These are phyloP conservation scores for Aspergillus jensenii DNA, from an alignment of 2,329 filamentous ascomycete genomes.

Conservation along the genomic window DNA sequence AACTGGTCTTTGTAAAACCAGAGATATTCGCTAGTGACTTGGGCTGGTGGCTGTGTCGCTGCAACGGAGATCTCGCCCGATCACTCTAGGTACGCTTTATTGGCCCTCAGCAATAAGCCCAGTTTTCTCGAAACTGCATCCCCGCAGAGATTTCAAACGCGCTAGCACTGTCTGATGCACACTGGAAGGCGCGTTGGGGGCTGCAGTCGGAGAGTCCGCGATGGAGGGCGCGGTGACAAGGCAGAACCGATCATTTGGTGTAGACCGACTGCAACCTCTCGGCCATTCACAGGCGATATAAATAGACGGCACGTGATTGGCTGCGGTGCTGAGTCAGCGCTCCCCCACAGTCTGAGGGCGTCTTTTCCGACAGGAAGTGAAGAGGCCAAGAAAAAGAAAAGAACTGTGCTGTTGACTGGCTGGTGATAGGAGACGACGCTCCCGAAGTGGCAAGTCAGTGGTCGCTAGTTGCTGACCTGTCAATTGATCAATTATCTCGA, in stretches of 20 bases:
- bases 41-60: constrained; percentile 23
- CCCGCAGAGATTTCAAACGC: constrained; percentile 7
- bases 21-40: constrained; percentile 15
- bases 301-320: constrained; percentile 21
- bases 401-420: background rate
- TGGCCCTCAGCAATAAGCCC: constrained; percentile 3
- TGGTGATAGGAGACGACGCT: constrained; percentile 1
- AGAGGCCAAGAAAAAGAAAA: constrained; percentile 2
- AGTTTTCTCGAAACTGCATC: constrained; percentile 1
- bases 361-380: constrained; percentile 9
- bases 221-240: background rate
- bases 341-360: constrained; percentile 9
- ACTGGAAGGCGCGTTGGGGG: background rate
- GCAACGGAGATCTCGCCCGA: constrained; percentile 17
- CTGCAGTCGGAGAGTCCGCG: background rate
- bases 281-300: constrained; percentile 9
- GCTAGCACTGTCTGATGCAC: constrained; percentile 2
- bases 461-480: background rate
- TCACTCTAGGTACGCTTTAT: constrained; percentile 3
- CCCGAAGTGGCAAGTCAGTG: background rate
- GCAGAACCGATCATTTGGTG: background rate
- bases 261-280: background rate
- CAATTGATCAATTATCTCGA: background rate
- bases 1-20: constrained; percentile 4
- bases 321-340: constrained; percentile 14